Conservation (phyloP, 495 filamentous ascomycete genomes). For the Gamarada debralockiae region DNA sequence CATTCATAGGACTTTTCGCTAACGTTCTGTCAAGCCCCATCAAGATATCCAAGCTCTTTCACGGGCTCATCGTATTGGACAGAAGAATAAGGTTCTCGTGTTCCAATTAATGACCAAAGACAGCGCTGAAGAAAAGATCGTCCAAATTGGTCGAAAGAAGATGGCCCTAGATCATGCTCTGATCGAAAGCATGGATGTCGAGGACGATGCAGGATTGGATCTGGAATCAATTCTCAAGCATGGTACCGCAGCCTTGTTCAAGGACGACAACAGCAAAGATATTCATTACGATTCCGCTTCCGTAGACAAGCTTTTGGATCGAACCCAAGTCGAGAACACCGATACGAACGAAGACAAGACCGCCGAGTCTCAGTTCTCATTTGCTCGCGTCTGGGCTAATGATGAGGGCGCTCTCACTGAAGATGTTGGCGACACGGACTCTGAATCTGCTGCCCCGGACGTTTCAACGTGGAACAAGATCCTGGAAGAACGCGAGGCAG, state of each 20-base stretch:
- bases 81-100: slow-evolving; percentile 91
- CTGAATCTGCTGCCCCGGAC: slow-evolving; percentile 35
- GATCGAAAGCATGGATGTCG: slow-evolving; percentile 81
- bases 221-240: slow-evolving; percentile 85
- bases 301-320: slow-evolving; percentile 84
- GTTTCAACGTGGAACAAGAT: slow-evolving; percentile 85
- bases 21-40: slow-evolving; percentile 53
- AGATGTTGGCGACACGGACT: slow-evolving; percentile 48
- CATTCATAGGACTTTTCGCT: background rate
- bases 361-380: slow-evolving; percentile 77
- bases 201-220: slow-evolving; percentile 70
- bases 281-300: slow-evolving; percentile 77
- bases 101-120: slow-evolving; percentile 90
- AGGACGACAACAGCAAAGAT: slow-evolving; percentile 60
- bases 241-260: slow-evolving; percentile 82
- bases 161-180: slow-evolving; percentile 90
- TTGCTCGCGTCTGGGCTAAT: slow-evolving; percentile 91
- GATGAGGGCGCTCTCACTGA: slow-evolving; percentile 63
- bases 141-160: slow-evolving; percentile 95
- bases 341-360: slow-evolving; percentile 51
- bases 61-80: slow-evolving; percentile 91
- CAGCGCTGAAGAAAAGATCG: slow-evolving; percentile 90
- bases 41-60: slow-evolving; percentile 96
- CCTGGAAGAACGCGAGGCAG: slow-evolving; percentile 72
- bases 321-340: slow-evolving; percentile 74